Evolutionary conservation across 2,329 filamentous ascomycete genomes (phyloP).

Genomic region (Exophiala dermatitidis): DNA sequence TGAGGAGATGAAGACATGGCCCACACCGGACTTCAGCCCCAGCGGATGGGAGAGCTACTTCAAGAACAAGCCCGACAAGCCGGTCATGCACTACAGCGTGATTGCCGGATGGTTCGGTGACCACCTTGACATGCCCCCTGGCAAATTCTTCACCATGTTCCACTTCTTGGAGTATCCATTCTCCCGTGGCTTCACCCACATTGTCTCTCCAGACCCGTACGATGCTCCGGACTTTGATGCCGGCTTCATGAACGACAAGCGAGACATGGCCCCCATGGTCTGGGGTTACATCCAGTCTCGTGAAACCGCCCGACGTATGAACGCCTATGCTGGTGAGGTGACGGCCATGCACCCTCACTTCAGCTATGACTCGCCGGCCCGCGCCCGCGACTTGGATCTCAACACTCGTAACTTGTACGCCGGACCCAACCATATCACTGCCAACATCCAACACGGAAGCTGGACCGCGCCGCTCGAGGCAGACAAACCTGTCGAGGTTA

Average conservation of each 20-base stretch:
- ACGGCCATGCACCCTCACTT: conserved; percentile 63
- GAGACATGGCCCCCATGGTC: conserved; percentile 77
- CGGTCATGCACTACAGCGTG: conserved; percentile 77
- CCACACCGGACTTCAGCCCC: conserved; percentile 61
- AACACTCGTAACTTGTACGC: conserved; percentile 69
- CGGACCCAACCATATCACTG: conserved; percentile 62
- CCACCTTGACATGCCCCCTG: conserved; percentile 58
- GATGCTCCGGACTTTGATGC: conserved; percentile 70
- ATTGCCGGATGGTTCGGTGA: conserved; percentile 55
- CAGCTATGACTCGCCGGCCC: conserved; percentile 60
- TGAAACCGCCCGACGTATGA: conserved; percentile 71
- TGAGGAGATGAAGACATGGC: conserved; percentile 62
- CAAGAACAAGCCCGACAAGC: conserved; percentile 77
- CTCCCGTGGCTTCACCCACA: conserved; percentile 64
- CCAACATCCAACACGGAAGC: conserved; percentile 65
- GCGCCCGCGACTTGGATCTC: conserved; percentile 65
- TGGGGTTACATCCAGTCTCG: conserved; percentile 79
- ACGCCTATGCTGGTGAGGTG: conserved; percentile 69
- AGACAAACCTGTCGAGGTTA: conserved; percentile 45
- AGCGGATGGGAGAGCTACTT: conserved; percentile 76
- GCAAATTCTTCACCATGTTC: conserved; percentile 80
- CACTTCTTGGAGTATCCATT: conserved; percentile 63
- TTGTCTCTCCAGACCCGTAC: conserved; percentile 64
- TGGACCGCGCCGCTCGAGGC: conserved; percentile 58
- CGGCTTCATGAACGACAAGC: conserved; percentile 78